Conservation (phyloP, 768 basidiomycete genomes). For the Strobilomyces echinocephalus region DNA sequence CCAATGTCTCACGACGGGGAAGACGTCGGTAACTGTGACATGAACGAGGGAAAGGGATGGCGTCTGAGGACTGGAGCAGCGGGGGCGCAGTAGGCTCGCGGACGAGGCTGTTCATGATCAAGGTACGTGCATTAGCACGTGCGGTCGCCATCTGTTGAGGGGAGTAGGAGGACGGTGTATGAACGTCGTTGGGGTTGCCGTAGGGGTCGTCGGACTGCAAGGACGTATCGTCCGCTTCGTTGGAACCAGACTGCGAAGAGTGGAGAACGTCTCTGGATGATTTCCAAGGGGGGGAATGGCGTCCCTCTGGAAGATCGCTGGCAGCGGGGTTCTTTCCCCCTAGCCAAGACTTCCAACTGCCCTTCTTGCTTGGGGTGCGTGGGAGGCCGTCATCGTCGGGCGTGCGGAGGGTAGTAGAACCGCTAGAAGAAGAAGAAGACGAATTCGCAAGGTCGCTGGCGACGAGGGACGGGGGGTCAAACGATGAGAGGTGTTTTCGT, state of each 20-base stretch:
- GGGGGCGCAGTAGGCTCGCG: conserved; percentile 43
- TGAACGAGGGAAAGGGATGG: conserved; percentile 52
- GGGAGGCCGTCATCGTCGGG: conserved; percentile 52
- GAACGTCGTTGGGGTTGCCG: conserved; percentile 16
- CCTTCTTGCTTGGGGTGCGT: conserved; percentile 37
- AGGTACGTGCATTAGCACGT: conserved; percentile 36
- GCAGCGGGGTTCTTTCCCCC: conserved; percentile 33
- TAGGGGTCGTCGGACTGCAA: conserved; percentile 37
- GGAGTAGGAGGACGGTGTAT: conserved; percentile 10
- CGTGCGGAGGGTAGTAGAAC: conserved; percentile 49
- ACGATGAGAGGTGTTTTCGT: conserved; percentile 19
- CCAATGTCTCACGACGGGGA: conserved; percentile 37
- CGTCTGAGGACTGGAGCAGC: conserved; percentile 37
- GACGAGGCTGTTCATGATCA: conserved; percentile 46
- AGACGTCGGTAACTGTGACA: conserved; percentile 39
- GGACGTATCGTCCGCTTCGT: conserved; percentile 33
- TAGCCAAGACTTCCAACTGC: conserved; percentile 57
- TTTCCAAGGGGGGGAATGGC: conserved; percentile 29
- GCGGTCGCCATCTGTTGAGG: conserved; percentile 30
- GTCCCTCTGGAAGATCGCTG: conserved; percentile 27
- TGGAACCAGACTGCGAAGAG: conserved; percentile 21
- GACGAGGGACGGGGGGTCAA: conserved; percentile 19
- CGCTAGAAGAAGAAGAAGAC: conserved; percentile 59
- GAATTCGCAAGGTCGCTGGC: conserved; percentile 40
- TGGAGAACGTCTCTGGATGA: conserved; percentile 20